Conservation (phyloP, 2,329 filamentous ascomycete species). For the Plectosphaerella sp. region DNA sequence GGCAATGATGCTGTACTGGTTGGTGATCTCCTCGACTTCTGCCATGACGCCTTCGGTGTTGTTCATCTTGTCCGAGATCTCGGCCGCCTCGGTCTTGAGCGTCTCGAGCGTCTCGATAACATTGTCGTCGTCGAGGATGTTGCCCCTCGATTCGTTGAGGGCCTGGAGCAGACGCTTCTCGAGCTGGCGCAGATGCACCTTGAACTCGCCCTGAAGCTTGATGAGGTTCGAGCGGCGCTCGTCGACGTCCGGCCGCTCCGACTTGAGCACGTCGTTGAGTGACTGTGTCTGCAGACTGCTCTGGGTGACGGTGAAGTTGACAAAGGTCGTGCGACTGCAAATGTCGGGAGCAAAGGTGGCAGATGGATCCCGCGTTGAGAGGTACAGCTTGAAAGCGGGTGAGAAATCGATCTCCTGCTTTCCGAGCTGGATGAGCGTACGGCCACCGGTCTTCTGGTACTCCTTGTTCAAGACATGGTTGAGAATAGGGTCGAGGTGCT, state of each 20-base stretch:
- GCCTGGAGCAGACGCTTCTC: constrained; percentile 93
- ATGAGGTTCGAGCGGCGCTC: constrained; percentile 95
- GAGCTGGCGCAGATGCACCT: constrained; percentile 90
- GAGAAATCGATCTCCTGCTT: constrained; percentile 99
- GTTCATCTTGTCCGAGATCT: constrained; percentile 93
- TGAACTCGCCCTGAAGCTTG: constrained; percentile 98
- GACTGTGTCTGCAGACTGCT: constrained; percentile 98
- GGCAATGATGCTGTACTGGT: constrained; percentile 90
- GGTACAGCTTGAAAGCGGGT: constrained; percentile 88
- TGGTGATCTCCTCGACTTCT: constrained; percentile 93
- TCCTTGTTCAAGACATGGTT: constrained; percentile 99
- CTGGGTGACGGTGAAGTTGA: constrained; percentile 99
- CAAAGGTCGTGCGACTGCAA: constrained; percentile 96
- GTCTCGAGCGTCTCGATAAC: constrained; percentile 98
- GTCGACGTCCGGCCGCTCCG: constrained; percentile 94
- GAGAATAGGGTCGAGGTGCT: constrained; percentile 92
- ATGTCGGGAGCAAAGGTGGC: constrained; percentile 94
- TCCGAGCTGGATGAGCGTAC: constrained; percentile 95
- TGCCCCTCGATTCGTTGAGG: constrained; percentile 93
- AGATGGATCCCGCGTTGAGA: constrained; percentile 94
- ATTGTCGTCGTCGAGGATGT: constrained; percentile 96
- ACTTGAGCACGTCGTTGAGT: constrained; percentile 94
- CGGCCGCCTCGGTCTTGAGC: constrained; percentile 93
- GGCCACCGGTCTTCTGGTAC: constrained; percentile 96
- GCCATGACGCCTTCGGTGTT: constrained; percentile 98